phyloP scores from a whole-genome alignment of 208 protist species.

The Acanthamoeba sp. region DNA sequence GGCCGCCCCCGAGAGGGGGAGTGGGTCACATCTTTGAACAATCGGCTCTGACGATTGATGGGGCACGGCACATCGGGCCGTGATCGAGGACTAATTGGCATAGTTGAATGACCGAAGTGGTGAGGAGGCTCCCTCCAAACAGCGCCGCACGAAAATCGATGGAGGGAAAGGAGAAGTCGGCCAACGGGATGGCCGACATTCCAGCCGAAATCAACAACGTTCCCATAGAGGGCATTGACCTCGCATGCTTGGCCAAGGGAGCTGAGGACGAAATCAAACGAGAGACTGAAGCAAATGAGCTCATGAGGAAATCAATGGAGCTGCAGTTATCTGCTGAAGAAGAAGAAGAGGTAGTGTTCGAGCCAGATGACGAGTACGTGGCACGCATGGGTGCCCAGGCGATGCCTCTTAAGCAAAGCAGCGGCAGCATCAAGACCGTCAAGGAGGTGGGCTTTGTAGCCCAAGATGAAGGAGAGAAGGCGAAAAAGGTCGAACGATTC shows the following conservation, averaged over 20 bases:
- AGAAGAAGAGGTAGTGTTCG: slow-evolving; percentile 47
- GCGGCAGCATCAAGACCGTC: not conserved
- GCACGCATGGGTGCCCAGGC: not conserved
- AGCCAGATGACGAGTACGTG: slow-evolving; percentile 38
- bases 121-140: not conserved
- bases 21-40: not conserved
- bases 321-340: not conserved
- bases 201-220: not conserved
- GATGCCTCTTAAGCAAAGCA: not conserved
- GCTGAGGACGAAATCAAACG: slow-evolving; percentile 10
- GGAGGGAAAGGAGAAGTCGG: not conserved
- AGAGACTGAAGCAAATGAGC: not conserved
- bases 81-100: not conserved
- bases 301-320: not conserved
- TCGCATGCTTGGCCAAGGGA: not conserved
- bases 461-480: not conserved
- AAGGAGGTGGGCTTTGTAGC: slow-evolving; percentile 22
- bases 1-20: too few relatives aligned
- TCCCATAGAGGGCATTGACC: not conserved
- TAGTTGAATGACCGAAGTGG: slow-evolving; percentile 20
- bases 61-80: not conserved
- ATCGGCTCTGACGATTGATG: not conserved
- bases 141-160: not conserved
- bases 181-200: not conserved
- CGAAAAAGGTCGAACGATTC: not conserved